phyloP scores from a whole-genome alignment of 2,329 filamentous ascomycete genomes.

The Penicillium olsonii region DNA sequence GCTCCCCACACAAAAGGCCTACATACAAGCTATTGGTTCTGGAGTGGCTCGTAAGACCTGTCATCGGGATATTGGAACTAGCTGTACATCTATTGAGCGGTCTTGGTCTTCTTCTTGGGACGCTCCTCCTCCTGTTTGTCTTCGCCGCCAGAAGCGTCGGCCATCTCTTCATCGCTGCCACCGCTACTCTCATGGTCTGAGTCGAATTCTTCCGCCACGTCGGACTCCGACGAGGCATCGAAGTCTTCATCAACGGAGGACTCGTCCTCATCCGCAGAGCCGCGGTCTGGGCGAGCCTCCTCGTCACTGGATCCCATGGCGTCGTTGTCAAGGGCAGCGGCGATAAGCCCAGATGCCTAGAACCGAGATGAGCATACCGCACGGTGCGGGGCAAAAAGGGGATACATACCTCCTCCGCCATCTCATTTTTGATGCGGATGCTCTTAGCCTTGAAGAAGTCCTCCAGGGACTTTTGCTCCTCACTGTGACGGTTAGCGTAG shows the following conservation, averaged over 20 bases:
- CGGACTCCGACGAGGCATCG: conserved; percentile 84
- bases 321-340: conserved; percentile 79
- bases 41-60: neutral
- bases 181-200: conserved; percentile 85
- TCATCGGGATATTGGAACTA: conserved; percentile 13
- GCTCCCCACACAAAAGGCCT: conserved; percentile 13
- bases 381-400: neutral
- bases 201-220: conserved; percentile 95
- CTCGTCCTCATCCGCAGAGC: conserved; percentile 92
- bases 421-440: conserved; percentile 96
- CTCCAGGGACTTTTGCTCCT: conserved; percentile 95
- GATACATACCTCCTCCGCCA: conserved; percentile 82
- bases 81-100: conserved; percentile 34
- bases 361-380: conserved; percentile 25
- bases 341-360: conserved; percentile 63
- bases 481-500: conserved; percentile 48
- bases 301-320: conserved; percentile 83
- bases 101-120: conserved; percentile 67
- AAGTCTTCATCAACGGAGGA: conserved; percentile 97
- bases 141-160: conserved; percentile 45
- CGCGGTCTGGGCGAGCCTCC: conserved; percentile 72
- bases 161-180: conserved; percentile 64
- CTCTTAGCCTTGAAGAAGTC: conserved; percentile 96
- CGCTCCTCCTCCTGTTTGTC: conserved; percentile 52
- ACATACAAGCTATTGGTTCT: no score